phyloP scores from a whole-genome alignment of 2,329 filamentous ascomycete species.

The Fusarium sarcochroum region DNA sequence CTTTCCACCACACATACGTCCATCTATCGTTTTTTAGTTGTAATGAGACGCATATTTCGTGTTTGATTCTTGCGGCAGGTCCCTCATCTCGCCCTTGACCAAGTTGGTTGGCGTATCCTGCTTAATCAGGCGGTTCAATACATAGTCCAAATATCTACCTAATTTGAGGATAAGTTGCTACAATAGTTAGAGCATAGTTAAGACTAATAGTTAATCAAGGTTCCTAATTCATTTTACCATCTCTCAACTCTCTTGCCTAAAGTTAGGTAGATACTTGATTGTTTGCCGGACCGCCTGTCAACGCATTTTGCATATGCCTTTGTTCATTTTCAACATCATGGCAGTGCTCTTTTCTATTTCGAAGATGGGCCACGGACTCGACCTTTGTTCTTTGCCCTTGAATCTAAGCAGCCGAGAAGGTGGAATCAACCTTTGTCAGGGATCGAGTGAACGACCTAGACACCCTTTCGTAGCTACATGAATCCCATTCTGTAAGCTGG shows the following conservation, averaged over 20 bases:
- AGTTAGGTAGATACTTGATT: no score
- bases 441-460: not conserved
- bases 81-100: not conserved
- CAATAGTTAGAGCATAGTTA: no score
- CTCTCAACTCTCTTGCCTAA: not conserved
- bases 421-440: not conserved
- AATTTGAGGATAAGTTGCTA: no score
- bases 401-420: not conserved
- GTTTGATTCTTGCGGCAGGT: not conserved
- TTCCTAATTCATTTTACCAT: no score
- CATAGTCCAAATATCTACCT: no score
- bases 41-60: not conserved
- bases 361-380: not conserved
- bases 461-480: not conserved
- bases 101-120: not conserved
- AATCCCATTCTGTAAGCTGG: not conserved
- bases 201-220: no score
- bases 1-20: not conserved
- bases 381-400: conserved; percentile 17
- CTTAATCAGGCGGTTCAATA: no score
- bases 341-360: no score
- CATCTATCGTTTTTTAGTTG: not conserved
- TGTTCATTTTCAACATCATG: conserved; percentile 3
- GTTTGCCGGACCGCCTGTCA: not conserved
- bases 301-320: conserved; percentile 4